Evolutionary conservation across 192 early-diverging fungal genomes (phyloP), one percentile per base, ranked within the genome.

Genomic region (Coemansia umbellata): DNA sequence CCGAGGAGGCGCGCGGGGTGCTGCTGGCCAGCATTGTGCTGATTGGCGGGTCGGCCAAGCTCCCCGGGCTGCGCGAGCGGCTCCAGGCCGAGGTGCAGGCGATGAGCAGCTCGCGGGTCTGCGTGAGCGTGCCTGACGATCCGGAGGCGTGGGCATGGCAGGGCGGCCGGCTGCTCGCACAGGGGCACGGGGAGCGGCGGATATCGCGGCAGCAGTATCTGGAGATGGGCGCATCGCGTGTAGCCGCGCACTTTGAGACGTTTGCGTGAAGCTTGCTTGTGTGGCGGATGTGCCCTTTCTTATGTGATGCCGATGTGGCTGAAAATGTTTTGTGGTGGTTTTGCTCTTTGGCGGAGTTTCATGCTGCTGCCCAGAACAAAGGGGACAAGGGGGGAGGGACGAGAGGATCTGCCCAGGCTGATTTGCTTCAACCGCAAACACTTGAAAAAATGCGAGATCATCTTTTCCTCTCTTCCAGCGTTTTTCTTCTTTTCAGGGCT

Each of bases 21-120:
- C 79, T 97, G 74, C 89, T 92, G 79, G 85, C 84, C 53, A 94
- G 93, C 80, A 92, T 97, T 74, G 84, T 94, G 48, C 79, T 94
- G 44, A 91, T 89, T 50, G 94, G 93, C 58, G 92, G 95, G 52
- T 86, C 90, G 33, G 94, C 95, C 53, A 83, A 86, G 87, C 91
- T 92, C 79, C 86, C 89, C 17, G 95, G 92, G 58, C 86, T 98
- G 62, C 84, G 82, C 27, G 87, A 94, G 60, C 87, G 94, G 58
- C 85, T 98, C 84, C 91, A 94, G 63, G 84, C 87, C 70, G 95
- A 98, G 76, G 86, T 98, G 68, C 90, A 92, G 40, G 86, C 92
- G 39, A 72, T 93, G 64, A 91, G 89, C 32, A 8, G n/a, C 8
- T 55, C 52, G 11, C 55, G 35, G 2, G 55, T 75, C 3, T 1